phyloP scores from a whole-genome alignment of 169 alveolate species.

The Plasmodium inui region DNA sequence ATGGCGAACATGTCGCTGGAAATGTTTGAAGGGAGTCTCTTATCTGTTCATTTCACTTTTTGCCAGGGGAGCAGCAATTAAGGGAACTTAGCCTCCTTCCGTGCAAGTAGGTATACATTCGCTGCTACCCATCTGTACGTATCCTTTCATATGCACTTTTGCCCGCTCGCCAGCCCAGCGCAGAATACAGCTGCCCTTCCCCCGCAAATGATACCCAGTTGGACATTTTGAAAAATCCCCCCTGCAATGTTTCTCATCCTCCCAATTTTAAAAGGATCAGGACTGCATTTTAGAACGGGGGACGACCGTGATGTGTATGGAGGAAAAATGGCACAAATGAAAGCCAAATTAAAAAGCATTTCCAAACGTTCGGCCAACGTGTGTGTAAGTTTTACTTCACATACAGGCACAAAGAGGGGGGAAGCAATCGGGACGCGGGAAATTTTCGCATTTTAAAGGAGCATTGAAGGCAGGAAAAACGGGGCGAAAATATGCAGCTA shows the following conservation, averaged over 20 bases:
- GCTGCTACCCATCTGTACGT: background rate
- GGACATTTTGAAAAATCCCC: background rate
- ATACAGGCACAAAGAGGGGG: background rate
- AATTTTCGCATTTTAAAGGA: background rate
- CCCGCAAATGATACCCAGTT: background rate
- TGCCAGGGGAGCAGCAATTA: background rate
- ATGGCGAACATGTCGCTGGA: background rate
- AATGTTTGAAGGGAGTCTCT: background rate
- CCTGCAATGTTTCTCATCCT: background rate
- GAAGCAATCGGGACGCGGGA: background rate
- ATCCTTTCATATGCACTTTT: background rate
- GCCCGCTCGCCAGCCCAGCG: background rate
- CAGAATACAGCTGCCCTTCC: background rate
- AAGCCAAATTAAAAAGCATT: background rate
- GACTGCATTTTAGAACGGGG: background rate
- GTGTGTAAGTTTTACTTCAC: background rate
- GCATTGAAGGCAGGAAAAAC: background rate
- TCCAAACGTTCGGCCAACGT: background rate
- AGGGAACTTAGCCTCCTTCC: background rate
- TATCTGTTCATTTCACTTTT: background rate
- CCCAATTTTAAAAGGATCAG: background rate
- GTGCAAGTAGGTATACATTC: background rate
- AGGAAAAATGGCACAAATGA: background rate
- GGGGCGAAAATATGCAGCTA: background rate
- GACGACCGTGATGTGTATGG: background rate